phyloP scores from a whole-genome alignment of 1,284 basidiomycete species.

The Tilletia walkeri region DNA sequence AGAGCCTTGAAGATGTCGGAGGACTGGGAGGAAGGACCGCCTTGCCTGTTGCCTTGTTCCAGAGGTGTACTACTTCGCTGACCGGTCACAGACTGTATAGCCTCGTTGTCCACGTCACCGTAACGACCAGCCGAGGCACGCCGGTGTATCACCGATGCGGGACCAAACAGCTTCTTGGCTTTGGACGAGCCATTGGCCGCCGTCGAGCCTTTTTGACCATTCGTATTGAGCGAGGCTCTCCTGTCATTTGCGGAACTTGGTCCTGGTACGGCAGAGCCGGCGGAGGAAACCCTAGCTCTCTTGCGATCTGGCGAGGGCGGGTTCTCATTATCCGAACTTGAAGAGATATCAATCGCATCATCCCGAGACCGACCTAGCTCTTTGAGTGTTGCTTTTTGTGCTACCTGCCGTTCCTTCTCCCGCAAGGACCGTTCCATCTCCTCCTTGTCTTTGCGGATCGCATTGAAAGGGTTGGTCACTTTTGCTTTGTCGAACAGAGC shows the following conservation, averaged over 20 bases:
- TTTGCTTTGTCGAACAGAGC: neutral
- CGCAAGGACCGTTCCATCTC: neutral
- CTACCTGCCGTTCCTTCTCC: neutral
- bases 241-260: neutral
- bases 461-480: neutral
- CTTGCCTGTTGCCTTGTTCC: neutral
- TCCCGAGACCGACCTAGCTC: neutral
- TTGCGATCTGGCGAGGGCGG: neutral
- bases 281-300: neutral
- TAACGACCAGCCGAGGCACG: no score
- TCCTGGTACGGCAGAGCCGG: neutral
- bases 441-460: neutral
- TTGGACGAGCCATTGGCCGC: no score
- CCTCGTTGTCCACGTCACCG: no score
- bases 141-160: no score
- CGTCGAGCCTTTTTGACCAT: no score
- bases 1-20: neutral
- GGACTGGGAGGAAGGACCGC: neutral
- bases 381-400: neutral
- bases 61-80: no score
- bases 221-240: no score
- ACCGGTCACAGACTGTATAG: no score
- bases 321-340: neutral
- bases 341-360: neutral
- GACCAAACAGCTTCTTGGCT: no score